Conservation (phyloP, 768 basidiomycete genomes). For the Ephemerocybe angulata region DNA sequence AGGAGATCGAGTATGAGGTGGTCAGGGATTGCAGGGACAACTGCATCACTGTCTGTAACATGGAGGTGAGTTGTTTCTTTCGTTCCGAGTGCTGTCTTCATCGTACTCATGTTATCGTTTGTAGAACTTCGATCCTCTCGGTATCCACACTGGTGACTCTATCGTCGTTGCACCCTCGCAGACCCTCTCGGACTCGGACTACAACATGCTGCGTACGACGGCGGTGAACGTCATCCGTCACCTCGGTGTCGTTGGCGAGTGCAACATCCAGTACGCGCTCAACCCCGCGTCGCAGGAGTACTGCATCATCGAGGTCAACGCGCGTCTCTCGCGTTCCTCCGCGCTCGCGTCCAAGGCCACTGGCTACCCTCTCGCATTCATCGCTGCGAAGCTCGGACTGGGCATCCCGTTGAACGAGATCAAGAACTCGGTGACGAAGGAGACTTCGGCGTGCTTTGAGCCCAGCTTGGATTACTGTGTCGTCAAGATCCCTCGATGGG, state of each 20-base stretch:
- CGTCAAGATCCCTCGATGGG: slow-evolving; percentile 99
- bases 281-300: slow-evolving; percentile 95
- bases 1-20: slow-evolving; percentile 99
- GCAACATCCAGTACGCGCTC: slow-evolving; percentile 98
- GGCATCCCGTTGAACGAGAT: slow-evolving; percentile 97
- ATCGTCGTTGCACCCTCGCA: slow-evolving; percentile 98
- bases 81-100: background rate
- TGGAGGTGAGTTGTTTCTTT: slow-evolving; percentile 72
- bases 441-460: slow-evolving; percentile 96
- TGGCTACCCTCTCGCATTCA: slow-evolving; percentile 96
- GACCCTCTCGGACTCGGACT: slow-evolving; percentile 97
- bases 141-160: slow-evolving; percentile 98
- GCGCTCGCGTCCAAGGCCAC: slow-evolving; percentile 98
- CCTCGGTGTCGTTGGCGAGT: slow-evolving; percentile 95
- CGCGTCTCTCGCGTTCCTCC: slow-evolving; percentile 96
- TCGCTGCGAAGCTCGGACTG: slow-evolving; percentile 96
- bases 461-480: slow-evolving; percentile 96
- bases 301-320: slow-evolving; percentile 98
- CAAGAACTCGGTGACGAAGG: slow-evolving; percentile 95
- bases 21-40: slow-evolving; percentile 97
- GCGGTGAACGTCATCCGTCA: slow-evolving; percentile 99
- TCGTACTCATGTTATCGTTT: background rate
- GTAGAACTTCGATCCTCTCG: slow-evolving; percentile 98
- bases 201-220: slow-evolving; percentile 98
- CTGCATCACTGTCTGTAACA: slow-evolving; percentile 99